These are phyloP conservation scores for Marchantia polymorpha DNA, from an alignment of 225 moss, liverwort and hornwort species.

Conservation along the genomic window DNA sequence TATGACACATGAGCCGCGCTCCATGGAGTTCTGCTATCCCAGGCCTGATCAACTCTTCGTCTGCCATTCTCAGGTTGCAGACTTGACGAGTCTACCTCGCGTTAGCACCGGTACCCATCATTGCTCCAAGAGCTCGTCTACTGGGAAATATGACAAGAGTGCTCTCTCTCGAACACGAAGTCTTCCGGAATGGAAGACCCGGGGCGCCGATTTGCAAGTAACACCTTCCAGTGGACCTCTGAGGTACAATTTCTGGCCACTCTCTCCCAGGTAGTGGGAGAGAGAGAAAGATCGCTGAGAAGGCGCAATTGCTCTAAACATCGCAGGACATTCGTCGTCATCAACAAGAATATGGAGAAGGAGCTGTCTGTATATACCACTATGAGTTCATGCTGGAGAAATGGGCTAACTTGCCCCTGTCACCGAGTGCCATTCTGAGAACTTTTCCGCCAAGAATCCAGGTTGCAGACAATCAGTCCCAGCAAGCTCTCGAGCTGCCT, in stretches of 20 bases:
- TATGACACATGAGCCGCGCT: background rate
- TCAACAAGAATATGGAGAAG: too few relatives aligned
- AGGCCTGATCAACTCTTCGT: too few relatives aligned
- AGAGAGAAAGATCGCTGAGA: background rate
- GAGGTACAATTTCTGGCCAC: background rate
- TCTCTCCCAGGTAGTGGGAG: constrained; percentile 1
- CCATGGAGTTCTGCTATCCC: background rate
- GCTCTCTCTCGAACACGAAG: background rate
- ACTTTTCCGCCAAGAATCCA: too few relatives aligned
- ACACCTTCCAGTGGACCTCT: background rate
- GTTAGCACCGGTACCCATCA: background rate
- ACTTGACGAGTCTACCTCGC: constrained; percentile 6
- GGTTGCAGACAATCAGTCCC: too few relatives aligned
- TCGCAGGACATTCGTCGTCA: too few relatives aligned
- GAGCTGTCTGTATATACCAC: too few relatives aligned
- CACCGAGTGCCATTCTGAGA: too few relatives aligned
- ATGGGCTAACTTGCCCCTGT: too few relatives aligned
- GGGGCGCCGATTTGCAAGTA: background rate
- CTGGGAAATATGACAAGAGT: background rate
- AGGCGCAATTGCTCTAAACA: too few relatives aligned
- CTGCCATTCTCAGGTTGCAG: constrained; percentile 5
- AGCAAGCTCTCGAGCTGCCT: too few relatives aligned
- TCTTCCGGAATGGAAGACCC: constrained; percentile 4
- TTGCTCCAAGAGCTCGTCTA: background rate
- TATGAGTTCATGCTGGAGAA: too few relatives aligned